Evolutionary conservation across 2,329 filamentous ascomycete genomes (phyloP).

Genomic region (Xylariomycetidae sp.): DNA sequence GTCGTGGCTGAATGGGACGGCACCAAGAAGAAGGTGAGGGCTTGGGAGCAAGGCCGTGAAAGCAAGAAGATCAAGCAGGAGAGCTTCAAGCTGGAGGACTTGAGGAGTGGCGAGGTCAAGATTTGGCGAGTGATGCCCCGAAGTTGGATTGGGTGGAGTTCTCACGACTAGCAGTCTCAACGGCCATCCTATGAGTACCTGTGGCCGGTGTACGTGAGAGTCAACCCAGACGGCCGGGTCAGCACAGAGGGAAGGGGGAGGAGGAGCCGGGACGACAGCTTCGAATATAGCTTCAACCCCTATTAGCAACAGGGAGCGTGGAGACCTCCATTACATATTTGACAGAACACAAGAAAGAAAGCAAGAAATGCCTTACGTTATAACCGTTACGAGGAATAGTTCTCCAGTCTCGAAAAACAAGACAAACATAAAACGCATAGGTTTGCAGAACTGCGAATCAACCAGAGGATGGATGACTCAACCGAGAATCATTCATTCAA

Average conservation of each 20-base stretch:
- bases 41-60: constrained; percentile 92
- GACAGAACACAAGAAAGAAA: background rate
- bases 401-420: too few species aligned
- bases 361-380: too few species aligned
- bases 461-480: too few species aligned
- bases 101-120: constrained; percentile 90
- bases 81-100: constrained; percentile 88
- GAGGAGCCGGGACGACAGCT: constrained; percentile 11
- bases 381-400: too few species aligned
- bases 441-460: too few species aligned
- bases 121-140: constrained; percentile 94
- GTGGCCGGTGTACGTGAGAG: constrained; percentile 22
- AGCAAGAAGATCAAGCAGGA: constrained; percentile 90
- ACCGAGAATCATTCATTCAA: too few species aligned
- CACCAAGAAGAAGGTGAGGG: constrained; percentile 94
- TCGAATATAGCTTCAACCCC: constrained; percentile 12
- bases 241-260: constrained; percentile 9
- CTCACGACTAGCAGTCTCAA: constrained; percentile 44
- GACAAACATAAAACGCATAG: too few species aligned
- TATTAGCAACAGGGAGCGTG: constrained; percentile 1
- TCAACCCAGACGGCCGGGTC: constrained; percentile 21
- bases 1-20: constrained; percentile 97
- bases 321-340: constrained; percentile 2
- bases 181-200: constrained; percentile 18
- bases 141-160: constrained; percentile 87